Evolutionary conservation across 495 filamentous ascomycete genomes (phyloP).

Genomic region (Cladorrhinum samala): DNA sequence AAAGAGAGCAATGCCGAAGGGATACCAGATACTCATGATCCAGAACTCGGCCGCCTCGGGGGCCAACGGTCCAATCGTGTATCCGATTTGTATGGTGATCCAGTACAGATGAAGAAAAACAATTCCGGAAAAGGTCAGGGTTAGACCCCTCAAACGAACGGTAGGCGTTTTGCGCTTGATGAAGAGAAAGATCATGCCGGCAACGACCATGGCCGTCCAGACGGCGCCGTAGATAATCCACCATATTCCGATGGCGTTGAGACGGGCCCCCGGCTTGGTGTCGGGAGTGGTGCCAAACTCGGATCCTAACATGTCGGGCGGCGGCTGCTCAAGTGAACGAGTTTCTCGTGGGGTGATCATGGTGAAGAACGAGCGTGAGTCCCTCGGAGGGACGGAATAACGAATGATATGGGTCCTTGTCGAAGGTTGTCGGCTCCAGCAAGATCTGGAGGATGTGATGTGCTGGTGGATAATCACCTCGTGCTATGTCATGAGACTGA

Average conservation of each 20-base stretch:
- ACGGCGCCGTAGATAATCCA: slow-evolving; percentile 35
- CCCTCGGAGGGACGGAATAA: slow-evolving; percentile 2
- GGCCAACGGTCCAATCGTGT: slow-evolving; percentile 52
- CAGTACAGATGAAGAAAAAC: slow-evolving; percentile 61
- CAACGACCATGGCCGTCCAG: slow-evolving; percentile 51
- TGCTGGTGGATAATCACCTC: no score
- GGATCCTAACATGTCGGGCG: slow-evolving; percentile 19
- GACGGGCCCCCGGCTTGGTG: slow-evolving; percentile 19
- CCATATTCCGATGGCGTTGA: slow-evolving; percentile 26
- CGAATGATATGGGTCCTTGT: slow-evolving; percentile 1
- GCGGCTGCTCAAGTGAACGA: not conserved
- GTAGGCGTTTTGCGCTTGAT: slow-evolving; percentile 49
- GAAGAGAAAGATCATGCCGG: slow-evolving; percentile 51
- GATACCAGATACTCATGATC: slow-evolving; percentile 69
- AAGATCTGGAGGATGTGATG: no score
- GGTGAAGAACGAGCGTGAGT: not conserved
- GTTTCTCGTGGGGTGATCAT: slow-evolving; percentile 22
- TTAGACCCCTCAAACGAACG: slow-evolving; percentile 58
- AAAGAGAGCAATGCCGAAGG: slow-evolving; percentile 64
- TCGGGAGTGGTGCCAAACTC: slow-evolving; percentile 28
- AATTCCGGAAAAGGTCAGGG: slow-evolving; percentile 53
- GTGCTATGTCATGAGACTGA: no score
- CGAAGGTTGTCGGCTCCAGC: not conserved
- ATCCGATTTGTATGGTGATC: slow-evolving; percentile 52
- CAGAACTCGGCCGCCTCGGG: slow-evolving; percentile 53